Evolutionary conservation across 2,329 filamentous ascomycete genomes (phyloP), one percentile per base, ranked within the genome.

Genomic region (Colletotrichum neosansevieriae): DNA sequence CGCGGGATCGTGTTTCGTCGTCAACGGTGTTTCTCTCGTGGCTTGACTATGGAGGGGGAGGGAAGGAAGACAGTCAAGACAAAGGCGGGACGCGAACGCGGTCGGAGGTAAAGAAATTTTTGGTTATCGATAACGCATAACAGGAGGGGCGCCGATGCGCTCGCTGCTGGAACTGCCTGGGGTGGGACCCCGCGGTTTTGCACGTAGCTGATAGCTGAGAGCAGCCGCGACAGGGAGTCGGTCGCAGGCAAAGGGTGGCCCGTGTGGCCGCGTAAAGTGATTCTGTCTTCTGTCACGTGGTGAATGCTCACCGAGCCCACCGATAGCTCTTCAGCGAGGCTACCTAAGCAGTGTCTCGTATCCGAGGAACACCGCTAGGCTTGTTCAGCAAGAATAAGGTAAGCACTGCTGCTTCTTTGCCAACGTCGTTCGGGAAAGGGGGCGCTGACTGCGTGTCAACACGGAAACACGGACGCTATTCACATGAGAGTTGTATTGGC

Each of bases 21-120:
- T 58, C 38, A 40, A 40, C 40, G 32, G 47, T 34, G 56, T 42
- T 69, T 50, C 66, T 69, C 66, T 69, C 66, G 50, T 44, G 15
- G 42, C 50, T 63, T 66, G 65, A 44, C 49, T 66, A 59, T 56
- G 51, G 62, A 66, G 50, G 54, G 34, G 66, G 61, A 69, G 66
- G 66, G 61, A 69, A 69, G 66, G 42, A 60, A 66, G 56, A 66
- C 61, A 60, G 61, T 56, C 54, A 57, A 65, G 56, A 56, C 21
- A 69, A 66, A 65, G 56, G 61, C 49, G 66, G 61, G 21, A 69
- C 61, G 66, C 66, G 66, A 60, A 69, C 66, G 54, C 66, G 66
- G 61, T 69, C 54, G 56, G 66, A 69, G 34, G 62, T 66, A 69
- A 68, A 69, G 66, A 69, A 69, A 69, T 69, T 69, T 69, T 69